Conservation (phyloP, 2,329 filamentous ascomycete species). For the Sporothrix pseudoabietina region DNA sequence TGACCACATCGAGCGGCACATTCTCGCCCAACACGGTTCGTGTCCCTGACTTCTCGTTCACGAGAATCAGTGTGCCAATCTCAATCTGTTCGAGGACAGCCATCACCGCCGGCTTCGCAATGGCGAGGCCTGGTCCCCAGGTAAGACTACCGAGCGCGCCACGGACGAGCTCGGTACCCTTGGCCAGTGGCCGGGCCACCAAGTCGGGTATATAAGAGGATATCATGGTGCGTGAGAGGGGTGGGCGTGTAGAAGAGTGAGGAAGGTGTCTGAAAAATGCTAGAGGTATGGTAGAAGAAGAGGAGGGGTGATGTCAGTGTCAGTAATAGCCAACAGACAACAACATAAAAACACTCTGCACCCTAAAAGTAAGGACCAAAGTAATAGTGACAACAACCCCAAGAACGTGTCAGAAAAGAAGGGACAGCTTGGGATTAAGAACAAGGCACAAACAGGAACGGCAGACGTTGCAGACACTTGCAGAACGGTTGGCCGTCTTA, state of each 20-base stretch:
- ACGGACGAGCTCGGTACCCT: constrained; percentile 47
- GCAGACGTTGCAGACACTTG: not conserved
- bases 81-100: constrained; percentile 52
- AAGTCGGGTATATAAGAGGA: constrained; percentile 38
- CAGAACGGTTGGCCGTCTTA: not conserved
- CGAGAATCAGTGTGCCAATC: constrained; percentile 51
- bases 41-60: constrained; percentile 50
- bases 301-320: not conserved
- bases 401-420: not conserved
- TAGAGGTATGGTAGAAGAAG: not conserved
- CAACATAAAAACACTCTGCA: not conserved
- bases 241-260: not conserved
- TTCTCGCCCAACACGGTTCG: constrained; percentile 52
- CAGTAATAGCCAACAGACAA: not conserved
- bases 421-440: not conserved
- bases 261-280: not conserved
- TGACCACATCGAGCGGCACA: constrained; percentile 27
- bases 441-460: not conserved
- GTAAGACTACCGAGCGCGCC: constrained; percentile 49
- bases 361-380: not conserved
- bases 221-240: constrained; percentile 15
- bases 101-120: constrained; percentile 52
- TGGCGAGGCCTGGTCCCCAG: constrained; percentile 50
- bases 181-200: constrained; percentile 46
- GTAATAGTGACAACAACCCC: not conserved